Percentiles rank a stretch among this genome's conserved stretches.
phyloP scores from a whole-genome alignment of 345 rosid species.

The Excoecaria cochinchinensis region DNA sequence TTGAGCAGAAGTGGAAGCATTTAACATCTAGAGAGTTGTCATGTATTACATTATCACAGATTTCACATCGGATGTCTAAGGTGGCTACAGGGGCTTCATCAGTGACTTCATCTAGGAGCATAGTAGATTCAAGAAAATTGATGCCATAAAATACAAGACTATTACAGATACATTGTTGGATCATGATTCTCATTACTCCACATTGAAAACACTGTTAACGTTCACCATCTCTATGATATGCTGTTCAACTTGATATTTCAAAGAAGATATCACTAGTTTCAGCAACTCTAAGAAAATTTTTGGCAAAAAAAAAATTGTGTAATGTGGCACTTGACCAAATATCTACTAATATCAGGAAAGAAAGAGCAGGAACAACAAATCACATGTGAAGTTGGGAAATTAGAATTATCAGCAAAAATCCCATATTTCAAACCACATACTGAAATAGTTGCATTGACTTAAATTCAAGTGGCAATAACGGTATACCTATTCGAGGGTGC shows the following conservation, averaged over 20 bases:
- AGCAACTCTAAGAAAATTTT: not conserved
- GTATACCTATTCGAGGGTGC: constrained; percentile 49
- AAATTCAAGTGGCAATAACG: not conserved
- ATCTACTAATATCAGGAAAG: not conserved
- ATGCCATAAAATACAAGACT: too few species aligned
- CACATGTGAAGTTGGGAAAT: not conserved
- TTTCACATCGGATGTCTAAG: too few species aligned
- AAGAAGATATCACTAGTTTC: not conserved
- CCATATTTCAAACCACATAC: not conserved
- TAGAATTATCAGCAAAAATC: not conserved
- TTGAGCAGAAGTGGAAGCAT: not conserved
- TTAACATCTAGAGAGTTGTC: too few species aligned
- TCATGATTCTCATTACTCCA: not conserved
- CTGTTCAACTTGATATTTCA: not conserved
- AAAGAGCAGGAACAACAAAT: not conserved
- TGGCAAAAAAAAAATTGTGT: not conserved
- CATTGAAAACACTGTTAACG: not conserved
- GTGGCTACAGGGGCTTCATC: not conserved
- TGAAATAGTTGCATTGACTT: not conserved
- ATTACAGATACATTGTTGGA: not conserved
- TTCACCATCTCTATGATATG: not conserved
- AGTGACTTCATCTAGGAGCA: not conserved
- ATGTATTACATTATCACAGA: not conserved
- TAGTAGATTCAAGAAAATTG: not conserved
- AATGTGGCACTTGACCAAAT: not conserved